Base-by-base conservation (phyloP, 768 basidiomycete species). In the Pleurotus salmoneostramineus region DNA sequence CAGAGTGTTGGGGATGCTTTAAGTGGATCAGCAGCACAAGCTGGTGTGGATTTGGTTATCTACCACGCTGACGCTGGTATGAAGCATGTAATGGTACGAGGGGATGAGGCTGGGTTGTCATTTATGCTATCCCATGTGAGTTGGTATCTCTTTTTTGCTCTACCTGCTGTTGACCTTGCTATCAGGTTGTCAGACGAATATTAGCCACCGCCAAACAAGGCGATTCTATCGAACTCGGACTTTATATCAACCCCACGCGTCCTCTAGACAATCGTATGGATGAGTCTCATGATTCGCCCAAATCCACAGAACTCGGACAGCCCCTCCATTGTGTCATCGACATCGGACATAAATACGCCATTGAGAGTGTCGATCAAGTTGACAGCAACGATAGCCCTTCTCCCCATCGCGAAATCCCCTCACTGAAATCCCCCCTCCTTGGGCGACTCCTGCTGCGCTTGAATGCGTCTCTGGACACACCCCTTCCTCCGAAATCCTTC, bases 1-100 rank as follows among this genome's bases (percentile, higher is more conserved):
- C 95, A 97, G 72, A 88, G 83, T 66, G 86, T 94, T 6, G 94
- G 93, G 7, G 95, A 98, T 73, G 84, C 89, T 11, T 71, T 96
- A 59, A 88, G 92, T 66, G 95, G 93, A 10, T 77, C 85, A 43
- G 92, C 92, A 35, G 88, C 93, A 4, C 83, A 91, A 65, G 81
- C 77, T 50, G 90, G 88, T n/a, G 91, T 95, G 34, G 95, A 98
- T 69, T 75, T 98, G 61, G 93, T 96, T 14, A 74, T 97, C 10
- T 95, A 88, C 68, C 94, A 98, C 64, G 90, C 87, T 15, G 94
- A 96, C 68, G 86, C 89, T 17, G 88, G 88, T 17, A 79, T 97
- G 78, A 91, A 90, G 74, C 92, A 95, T 62, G 80, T 94, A 50
- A 86, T 83, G 57, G 93, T 96, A 11, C 83, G 77, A 63, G 93